phyloP scores from a whole-genome alignment of 305 asterid genomes.

The Rubia peregrina region DNA sequence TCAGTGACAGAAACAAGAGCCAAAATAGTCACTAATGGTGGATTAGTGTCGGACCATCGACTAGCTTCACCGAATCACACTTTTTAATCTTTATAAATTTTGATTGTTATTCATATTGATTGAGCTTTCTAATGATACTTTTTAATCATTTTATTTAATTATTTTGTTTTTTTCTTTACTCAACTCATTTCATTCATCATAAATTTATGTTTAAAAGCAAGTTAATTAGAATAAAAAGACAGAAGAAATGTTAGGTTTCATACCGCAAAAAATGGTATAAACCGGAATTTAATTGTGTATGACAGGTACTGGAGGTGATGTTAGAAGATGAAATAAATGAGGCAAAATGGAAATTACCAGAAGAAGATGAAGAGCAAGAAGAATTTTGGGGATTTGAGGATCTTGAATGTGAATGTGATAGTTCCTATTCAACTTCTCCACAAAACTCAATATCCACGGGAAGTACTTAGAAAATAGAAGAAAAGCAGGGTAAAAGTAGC shows the following conservation, averaged over 20 bases:
- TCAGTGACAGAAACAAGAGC: constrained; percentile 10
- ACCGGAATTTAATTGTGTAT: not conserved
- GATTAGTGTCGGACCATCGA: constrained; percentile 17
- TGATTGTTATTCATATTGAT: too few relatives aligned
- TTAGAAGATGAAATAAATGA: constrained; percentile 42
- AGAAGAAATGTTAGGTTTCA: too few relatives aligned
- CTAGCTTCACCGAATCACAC: not conserved
- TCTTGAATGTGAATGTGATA: constrained; percentile 65
- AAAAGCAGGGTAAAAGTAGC: not conserved
- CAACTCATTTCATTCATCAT: too few relatives aligned
- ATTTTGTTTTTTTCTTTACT: too few relatives aligned
- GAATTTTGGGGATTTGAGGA: constrained; percentile 85
- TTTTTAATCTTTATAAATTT: not conserved
- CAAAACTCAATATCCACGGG: constrained; percentile 34
- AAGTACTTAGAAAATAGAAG: constrained; percentile 10
- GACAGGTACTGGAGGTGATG: constrained; percentile 62
- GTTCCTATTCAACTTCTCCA: constrained; percentile 52
- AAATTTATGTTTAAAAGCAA: too few relatives aligned
- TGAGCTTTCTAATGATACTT: too few relatives aligned
- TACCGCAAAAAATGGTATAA: too few relatives aligned
- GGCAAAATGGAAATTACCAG: constrained; percentile 67
- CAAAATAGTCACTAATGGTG: constrained; percentile 6
- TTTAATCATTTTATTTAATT: too few relatives aligned
- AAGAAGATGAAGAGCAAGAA: constrained; percentile 53
- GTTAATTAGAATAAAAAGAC: too few relatives aligned